These are phyloP conservation scores for Juglanconis oblonga DNA, from an alignment of 2,329 filamentous ascomycete genomes.

Conservation along the genomic window DNA sequence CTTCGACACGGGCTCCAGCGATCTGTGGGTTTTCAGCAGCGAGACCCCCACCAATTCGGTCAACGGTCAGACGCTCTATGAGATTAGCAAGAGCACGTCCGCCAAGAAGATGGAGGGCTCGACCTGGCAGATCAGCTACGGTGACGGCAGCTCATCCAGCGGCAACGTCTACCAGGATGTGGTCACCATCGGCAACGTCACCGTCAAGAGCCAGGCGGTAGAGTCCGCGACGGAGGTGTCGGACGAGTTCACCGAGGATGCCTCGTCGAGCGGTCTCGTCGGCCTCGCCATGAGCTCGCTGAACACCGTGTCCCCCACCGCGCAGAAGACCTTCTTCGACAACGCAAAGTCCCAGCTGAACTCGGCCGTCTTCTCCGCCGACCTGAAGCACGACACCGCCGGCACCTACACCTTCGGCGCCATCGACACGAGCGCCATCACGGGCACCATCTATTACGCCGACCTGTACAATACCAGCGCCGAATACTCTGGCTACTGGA, in stretches of 20 bases:
- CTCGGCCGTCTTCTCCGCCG: constrained; percentile 29
- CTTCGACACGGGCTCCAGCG: constrained; percentile 46
- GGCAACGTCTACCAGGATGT: constrained; percentile 28
- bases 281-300: constrained; percentile 23
- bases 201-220: constrained; percentile 23
- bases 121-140: constrained; percentile 29
- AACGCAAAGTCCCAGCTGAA: constrained; percentile 28
- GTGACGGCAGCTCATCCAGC: constrained; percentile 26
- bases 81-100: constrained; percentile 23
- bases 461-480: constrained; percentile 24
- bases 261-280: constrained; percentile 17
- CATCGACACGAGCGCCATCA: constrained; percentile 32
- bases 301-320: constrained; percentile 22
- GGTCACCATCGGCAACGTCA: constrained; percentile 26
- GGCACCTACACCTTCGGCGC: constrained; percentile 38
- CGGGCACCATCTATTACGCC: constrained; percentile 32
- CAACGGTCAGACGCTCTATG: constrained; percentile 26
- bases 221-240: constrained; percentile 24
- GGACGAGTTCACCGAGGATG: constrained; percentile 18
- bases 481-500: constrained; percentile 33
- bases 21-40: constrained; percentile 31
- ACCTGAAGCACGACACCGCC: constrained; percentile 29
- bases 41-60: constrained; percentile 20
- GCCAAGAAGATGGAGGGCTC: constrained; percentile 21
- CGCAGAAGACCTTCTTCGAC: constrained; percentile 31